A percentile compares a stretch with the other conserved stretches of the same genome.
Conservation (phyloP, 2,329 filamentous ascomycete genomes). For the Stachybotrys echinatus region DNA sequence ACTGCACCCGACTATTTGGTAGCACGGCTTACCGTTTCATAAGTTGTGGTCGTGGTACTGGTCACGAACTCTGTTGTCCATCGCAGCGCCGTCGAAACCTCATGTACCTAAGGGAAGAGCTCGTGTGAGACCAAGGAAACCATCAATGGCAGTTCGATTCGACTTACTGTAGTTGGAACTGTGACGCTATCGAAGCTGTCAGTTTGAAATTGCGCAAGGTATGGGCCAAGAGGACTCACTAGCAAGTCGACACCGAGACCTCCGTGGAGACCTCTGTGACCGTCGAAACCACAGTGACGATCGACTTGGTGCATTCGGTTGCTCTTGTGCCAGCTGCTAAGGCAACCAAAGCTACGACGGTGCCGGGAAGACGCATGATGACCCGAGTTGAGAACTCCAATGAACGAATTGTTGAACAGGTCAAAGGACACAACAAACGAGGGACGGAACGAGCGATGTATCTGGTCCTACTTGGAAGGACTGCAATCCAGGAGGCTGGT, state of each 20-base stretch:
- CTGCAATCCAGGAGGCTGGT: not conserved
- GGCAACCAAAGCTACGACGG: not conserved
- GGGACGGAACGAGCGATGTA: not conserved
- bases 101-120: not conserved
- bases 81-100: not conserved
- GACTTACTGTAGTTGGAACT: not conserved
- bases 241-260: not conserved
- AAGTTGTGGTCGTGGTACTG: not conserved
- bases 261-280: not conserved
- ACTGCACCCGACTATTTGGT: not conserved
- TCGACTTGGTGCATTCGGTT: not conserved
- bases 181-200: not conserved
- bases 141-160: not conserved
- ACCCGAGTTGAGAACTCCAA: not conserved
- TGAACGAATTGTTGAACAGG: not conserved
- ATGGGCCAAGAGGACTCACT: not conserved
- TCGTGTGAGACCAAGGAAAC: not conserved
- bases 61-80: slow-evolving; percentile 2
- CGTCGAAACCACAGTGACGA: not conserved
- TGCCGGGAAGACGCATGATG: not conserved
- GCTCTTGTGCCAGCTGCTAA: not conserved
- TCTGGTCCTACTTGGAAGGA: not conserved
- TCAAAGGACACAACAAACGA: not conserved
- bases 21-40: not conserved
- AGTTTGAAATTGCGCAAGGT: not conserved